Evolutionary conservation across 164 flowering plant species (phyloP), one percentile per base, ranked within the genome.

Genomic region (Vitis riparia): DNA sequence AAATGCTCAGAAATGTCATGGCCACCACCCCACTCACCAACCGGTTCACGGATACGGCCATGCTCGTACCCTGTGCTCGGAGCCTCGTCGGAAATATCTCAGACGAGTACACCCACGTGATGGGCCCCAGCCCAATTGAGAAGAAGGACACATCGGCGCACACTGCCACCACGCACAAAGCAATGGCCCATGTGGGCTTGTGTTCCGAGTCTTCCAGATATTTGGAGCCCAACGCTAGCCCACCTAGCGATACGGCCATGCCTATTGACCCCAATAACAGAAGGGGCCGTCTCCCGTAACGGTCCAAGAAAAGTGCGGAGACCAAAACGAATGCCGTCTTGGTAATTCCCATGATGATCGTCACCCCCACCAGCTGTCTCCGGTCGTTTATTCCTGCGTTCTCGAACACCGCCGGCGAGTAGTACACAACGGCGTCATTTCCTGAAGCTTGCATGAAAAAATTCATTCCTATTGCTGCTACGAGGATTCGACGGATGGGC

Each of bases 401-500:
- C 59, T 68, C 79, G 83, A 92, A 87, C 53, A 91, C 93, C 59
- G 75, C 84, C 23, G 97, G 98, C 55, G 78, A 75, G 84, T 94
- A 92, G 60, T 88, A 88, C 2, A 94, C 77, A 1, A 92, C 98
- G 1, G 97, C 97, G 56, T 94, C 94, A 32, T 89, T 94, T 1
- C 98, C 98, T 0, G 97, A 89, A 0, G 97, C 93, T 70, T 90
- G 97, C 93, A 89, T 87, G 87, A 94, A 94, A 86, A 94, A 91
- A 67, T 92, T 89, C n/a, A 94, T 76, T 0, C 97, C 97, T 5
- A 94, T 73, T 0, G 94, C 93, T 0, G 90, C 88, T 0, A 89
- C 19, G 1, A 92, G 85, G 9, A 90, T 85, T 49, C 89, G 77
- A 7, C 85, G 81, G 2, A 89, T 51, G 0, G 91, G 72, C 19